These are phyloP conservation scores for Carex parvula DNA, from an alignment of 176 grass and related monocot genomes.

Conservation along the genomic window DNA sequence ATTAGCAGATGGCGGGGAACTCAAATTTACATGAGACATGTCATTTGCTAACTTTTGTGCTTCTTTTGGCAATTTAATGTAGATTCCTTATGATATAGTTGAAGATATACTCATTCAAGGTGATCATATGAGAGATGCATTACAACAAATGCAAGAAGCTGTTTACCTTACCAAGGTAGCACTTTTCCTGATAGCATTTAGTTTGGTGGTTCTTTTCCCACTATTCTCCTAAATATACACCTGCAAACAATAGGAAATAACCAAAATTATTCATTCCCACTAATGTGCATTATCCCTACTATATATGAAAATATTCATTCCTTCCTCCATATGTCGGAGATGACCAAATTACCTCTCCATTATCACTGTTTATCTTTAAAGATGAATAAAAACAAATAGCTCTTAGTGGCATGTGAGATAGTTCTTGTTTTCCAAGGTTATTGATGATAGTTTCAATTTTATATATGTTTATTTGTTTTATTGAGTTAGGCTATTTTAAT, in stretches of 20 bases:
- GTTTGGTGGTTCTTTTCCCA: background rate
- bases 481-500: background rate
- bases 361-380: background rate
- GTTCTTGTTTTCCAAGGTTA: background rate
- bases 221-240: background rate
- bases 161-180: slow-evolving; percentile 71
- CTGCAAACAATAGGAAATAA: background rate
- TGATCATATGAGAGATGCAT: slow-evolving; percentile 66
- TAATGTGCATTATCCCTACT: no score
- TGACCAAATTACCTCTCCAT: background rate
- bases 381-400: background rate
- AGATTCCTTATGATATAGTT: slow-evolving; percentile 71
- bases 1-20: background rate
- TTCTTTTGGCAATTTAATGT: slow-evolving; percentile 27
- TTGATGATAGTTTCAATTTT: background rate
- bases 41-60: slow-evolving; percentile 13
- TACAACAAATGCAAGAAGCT: slow-evolving; percentile 71
- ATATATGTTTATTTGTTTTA: background rate
- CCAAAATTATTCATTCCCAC: no score
- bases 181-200: background rate
- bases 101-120: slow-evolving; percentile 76
- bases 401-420: background rate
- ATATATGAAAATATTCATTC: background rate
- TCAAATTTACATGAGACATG: background rate
- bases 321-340: background rate